Percentiles rank a stretch among this genome's conserved stretches.
These are phyloP conservation scores for Vitis rupestris DNA, from an alignment of 164 flowering plant genomes.

Conservation along the genomic window DNA sequence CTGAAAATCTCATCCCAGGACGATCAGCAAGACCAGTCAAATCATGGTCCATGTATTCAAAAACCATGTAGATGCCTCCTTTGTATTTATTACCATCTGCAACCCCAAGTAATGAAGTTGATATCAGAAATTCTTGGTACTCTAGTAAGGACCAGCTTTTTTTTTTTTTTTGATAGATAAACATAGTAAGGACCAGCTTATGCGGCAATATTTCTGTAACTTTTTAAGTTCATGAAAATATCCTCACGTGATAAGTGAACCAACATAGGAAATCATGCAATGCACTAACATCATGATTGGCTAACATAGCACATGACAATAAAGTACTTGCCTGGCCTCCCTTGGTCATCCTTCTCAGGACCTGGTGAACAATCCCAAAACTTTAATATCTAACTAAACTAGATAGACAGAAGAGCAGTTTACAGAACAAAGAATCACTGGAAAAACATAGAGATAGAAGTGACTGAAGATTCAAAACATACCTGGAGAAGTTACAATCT, in stretches of 20 bases:
- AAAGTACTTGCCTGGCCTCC: constrained; percentile 50
- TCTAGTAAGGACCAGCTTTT: no score
- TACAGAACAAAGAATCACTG: no score
- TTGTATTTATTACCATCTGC: constrained; percentile 82
- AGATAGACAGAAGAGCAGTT: not conserved
- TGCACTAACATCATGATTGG: no score
- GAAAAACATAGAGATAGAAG: no score
- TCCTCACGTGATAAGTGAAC: no score
- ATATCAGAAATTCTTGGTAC: no score
- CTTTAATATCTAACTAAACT: constrained; percentile 7
- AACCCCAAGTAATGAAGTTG: not conserved
- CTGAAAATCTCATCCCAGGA: constrained; percentile 86
- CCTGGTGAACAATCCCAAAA: constrained; percentile 36
- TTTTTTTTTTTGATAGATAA: no score
- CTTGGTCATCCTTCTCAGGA: constrained; percentile 81
- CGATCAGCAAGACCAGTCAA: constrained; percentile 92
- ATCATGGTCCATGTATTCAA: constrained; percentile 99
- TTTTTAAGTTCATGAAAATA: no score
- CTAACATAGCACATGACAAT: no score
- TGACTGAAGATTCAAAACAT: not conserved
- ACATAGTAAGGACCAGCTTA: no score
- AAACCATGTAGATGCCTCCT: constrained; percentile 93
- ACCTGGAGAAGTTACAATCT: constrained; percentile 97
- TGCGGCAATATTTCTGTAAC: no score
- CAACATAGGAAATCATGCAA: no score